Percentiles rank a stretch among this genome's conserved stretches.
phyloP scores from a whole-genome alignment of 371 early-diverging fungal genomes.

The Mortierella sp. region DNA sequence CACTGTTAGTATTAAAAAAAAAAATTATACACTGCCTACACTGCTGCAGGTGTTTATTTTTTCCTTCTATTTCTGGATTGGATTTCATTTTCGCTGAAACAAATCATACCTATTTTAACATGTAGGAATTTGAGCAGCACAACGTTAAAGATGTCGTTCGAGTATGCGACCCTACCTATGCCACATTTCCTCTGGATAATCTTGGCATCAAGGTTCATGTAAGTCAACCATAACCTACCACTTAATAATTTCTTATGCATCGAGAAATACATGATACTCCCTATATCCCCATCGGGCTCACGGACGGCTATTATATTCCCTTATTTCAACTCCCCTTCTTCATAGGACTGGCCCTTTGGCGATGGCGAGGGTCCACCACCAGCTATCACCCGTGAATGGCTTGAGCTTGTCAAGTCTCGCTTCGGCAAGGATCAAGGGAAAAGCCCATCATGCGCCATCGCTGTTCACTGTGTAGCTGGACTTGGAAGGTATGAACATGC shows the following conservation, averaged over 20 bases:
- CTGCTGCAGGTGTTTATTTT: too few species aligned
- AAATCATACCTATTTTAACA: background rate
- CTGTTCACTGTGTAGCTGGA: conserved; percentile 90
- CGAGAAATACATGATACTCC: background rate
- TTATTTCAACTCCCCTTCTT: background rate
- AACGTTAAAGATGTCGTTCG: conserved; percentile 86
- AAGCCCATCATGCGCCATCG: conserved; percentile 65
- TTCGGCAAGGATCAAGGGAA: conserved; percentile 49
- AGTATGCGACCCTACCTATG: conserved; percentile 93
- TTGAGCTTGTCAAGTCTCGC: conserved; percentile 71
- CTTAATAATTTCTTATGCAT: background rate
- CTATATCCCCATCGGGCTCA: background rate
- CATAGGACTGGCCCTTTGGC: conserved; percentile 73
- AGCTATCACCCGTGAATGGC: conserved; percentile 75
- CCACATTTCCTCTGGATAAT: conserved; percentile 64
- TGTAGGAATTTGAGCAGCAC: conserved; percentile 71
- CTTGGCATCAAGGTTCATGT: conserved; percentile 81
- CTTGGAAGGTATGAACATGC: conserved; percentile 63
- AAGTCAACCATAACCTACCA: background rate
- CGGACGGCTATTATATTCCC: background rate
- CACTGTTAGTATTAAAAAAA: conserved; percentile 46
- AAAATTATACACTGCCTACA: background rate
- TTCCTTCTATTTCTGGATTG: background rate
- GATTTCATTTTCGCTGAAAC: background rate
- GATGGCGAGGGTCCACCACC: conserved; percentile 86